Conservation (phyloP, 345 rosid genomes). For the Raphanus sativus region DNA sequence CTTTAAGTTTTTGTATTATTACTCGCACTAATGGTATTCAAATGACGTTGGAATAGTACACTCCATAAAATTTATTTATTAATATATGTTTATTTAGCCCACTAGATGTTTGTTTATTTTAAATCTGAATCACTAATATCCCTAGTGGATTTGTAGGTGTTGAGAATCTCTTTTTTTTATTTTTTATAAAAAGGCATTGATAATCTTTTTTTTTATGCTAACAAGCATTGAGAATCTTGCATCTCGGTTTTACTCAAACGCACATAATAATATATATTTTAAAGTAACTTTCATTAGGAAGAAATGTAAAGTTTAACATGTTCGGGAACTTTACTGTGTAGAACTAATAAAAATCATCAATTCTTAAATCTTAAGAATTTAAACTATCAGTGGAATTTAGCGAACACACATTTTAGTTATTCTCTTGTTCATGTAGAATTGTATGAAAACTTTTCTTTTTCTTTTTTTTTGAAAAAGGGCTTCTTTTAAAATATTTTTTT, state of each 20-base stretch:
- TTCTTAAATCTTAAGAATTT: too few species aligned
- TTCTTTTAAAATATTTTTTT: too few species aligned
- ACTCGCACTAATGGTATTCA: slow-evolving; percentile 4
- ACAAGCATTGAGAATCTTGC: slow-evolving; percentile 19
- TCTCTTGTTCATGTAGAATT: not conserved
- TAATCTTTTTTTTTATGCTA: slow-evolving; percentile 1
- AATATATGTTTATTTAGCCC: slow-evolving; percentile 11
- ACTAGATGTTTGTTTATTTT: slow-evolving; percentile 22
- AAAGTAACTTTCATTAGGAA: not conserved
- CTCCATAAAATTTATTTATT: slow-evolving; percentile 1
- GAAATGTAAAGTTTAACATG: not conserved
- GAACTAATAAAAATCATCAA: not conserved
- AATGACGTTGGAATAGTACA: slow-evolving; percentile 22
- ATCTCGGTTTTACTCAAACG: slow-evolving; percentile 2
- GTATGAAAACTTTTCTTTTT: not conserved
- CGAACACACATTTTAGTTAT: not conserved
- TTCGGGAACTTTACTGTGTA: not conserved
- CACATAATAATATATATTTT: not conserved
- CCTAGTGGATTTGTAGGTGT: slow-evolving; percentile 34
- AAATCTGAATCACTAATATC: slow-evolving; percentile 22
- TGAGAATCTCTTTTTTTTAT: slow-evolving; percentile 5
- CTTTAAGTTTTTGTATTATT: not conserved
- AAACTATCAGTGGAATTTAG: not conserved
- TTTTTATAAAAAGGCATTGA: slow-evolving; percentile 5
- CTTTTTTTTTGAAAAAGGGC: too few species aligned